phyloP scores from a whole-genome alignment of 495 filamentous ascomycete species.

The Lichenothelia convexa region DNA sequence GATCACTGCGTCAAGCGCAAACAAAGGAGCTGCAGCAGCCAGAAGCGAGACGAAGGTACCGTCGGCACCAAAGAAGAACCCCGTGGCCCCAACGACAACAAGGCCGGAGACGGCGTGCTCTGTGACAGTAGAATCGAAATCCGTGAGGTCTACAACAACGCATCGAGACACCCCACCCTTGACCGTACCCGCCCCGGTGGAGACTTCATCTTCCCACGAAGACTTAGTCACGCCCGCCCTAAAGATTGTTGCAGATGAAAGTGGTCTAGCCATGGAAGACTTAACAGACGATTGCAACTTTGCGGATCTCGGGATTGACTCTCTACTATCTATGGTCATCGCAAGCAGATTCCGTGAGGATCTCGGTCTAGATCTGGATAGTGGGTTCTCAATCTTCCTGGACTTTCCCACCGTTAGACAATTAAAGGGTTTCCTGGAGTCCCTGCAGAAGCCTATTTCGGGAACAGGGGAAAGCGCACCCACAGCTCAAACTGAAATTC shows the following conservation, averaged over 20 bases:
- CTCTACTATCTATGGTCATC: not conserved
- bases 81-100: not conserved
- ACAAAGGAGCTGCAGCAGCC: too few species aligned
- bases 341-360: not conserved
- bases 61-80: not conserved
- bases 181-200: too few species aligned
- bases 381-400: conserved; percentile 13
- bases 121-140: not conserved
- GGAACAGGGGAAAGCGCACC: too few species aligned
- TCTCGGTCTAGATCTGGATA: not conserved
- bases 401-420: conserved; percentile 37
- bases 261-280: not conserved
- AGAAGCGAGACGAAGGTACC: not conserved
- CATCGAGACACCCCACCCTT: not conserved
- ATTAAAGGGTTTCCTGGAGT: too few species aligned
- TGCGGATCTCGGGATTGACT: not conserved
- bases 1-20: too few species aligned
- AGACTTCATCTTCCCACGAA: too few species aligned
- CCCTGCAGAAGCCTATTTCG: too few species aligned
- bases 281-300: not conserved
- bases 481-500: not conserved
- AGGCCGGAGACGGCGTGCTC: not conserved
- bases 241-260: not conserved
- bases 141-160: not conserved
- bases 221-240: not conserved